Percentiles rank a stretch among this genome's conserved stretches.
Conservation (phyloP, 176 grass and related monocot species). For the Tillandsia fasciculata region DNA sequence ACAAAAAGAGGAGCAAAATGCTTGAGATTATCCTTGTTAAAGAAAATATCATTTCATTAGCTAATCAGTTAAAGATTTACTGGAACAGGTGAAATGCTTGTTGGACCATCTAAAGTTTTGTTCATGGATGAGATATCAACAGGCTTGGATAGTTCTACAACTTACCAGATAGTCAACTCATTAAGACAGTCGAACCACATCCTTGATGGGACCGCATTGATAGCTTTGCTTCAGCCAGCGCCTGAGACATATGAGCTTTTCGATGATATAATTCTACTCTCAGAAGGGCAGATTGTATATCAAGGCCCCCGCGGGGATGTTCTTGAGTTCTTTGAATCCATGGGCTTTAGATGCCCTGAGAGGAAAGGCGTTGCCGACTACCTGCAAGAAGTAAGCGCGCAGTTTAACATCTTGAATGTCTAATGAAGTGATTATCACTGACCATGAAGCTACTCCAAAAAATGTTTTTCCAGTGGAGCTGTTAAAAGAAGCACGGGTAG, state of each 20-base stretch:
- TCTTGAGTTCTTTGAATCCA: conserved; percentile 22
- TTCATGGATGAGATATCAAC: conserved; percentile 26
- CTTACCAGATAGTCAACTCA: conserved; percentile 29
- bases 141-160: conserved; percentile 27
- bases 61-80: not conserved
- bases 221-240: conserved; percentile 26
- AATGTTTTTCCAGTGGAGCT: too few species aligned
- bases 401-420: not conserved
- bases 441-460: not conserved
- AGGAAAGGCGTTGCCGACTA: conserved; percentile 28
- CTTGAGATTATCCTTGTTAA: not conserved
- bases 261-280: conserved; percentile 29
- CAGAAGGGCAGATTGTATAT: conserved; percentile 27
- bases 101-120: conserved; percentile 8
- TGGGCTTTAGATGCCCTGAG: conserved; percentile 24
- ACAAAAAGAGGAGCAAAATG: not conserved
- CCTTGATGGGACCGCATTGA: conserved; percentile 11
- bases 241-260: conserved; percentile 24
- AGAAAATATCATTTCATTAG: not conserved
- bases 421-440: not conserved
- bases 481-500: too few species aligned
- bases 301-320: conserved; percentile 16
- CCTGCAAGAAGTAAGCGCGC: conserved; percentile 27
- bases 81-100: conserved; percentile 17
- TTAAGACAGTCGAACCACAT: conserved; percentile 15